These are phyloP conservation scores for Achlya hypogyna DNA, from an alignment of 352 stramenopile species.

Conservation along the genomic window DNA sequence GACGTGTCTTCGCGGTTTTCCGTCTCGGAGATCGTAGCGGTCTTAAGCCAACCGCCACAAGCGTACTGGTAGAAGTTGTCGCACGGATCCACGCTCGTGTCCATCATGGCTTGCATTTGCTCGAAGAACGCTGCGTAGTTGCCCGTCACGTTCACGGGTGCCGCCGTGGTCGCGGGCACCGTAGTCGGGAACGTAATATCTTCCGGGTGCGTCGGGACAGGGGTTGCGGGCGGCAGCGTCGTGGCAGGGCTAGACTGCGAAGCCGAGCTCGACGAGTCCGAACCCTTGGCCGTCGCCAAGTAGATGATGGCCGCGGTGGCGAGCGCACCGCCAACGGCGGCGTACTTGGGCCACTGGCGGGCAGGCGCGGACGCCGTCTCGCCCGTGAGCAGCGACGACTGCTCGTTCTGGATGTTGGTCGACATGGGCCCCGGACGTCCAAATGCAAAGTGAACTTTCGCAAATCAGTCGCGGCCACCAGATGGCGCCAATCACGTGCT, in stretches of 20 bases:
- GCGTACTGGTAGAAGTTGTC: slow-evolving; percentile 72
- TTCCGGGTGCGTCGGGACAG: neutral
- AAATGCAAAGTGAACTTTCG: neutral
- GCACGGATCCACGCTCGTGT: slow-evolving; percentile 48
- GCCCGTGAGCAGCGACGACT: slow-evolving; percentile 9
- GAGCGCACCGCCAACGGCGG: slow-evolving; percentile 3
- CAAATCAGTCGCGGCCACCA: too few species aligned
- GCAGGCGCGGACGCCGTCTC: neutral
- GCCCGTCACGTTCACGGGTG: neutral
- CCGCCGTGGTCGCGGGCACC: neutral
- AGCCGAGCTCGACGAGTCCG: neutral
- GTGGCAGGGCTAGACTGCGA: neutral
- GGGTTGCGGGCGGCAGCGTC: neutral
- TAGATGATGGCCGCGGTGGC: neutral
- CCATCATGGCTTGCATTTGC: slow-evolving; percentile 37
- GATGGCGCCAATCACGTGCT: too few species aligned
- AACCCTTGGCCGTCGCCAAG: neutral
- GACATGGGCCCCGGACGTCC: neutral
- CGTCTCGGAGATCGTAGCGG: slow-evolving; percentile 37
- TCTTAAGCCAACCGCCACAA: slow-evolving; percentile 53
- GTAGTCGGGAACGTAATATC: neutral
- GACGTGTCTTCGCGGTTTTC: slow-evolving; percentile 65
- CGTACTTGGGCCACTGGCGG: slow-evolving; percentile 15
- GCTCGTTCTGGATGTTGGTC: neutral
- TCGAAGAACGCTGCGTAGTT: slow-evolving; percentile 32